phyloP scores from a whole-genome alignment of 441 rosid species.

The Arabidopsis lyrata region DNA sequence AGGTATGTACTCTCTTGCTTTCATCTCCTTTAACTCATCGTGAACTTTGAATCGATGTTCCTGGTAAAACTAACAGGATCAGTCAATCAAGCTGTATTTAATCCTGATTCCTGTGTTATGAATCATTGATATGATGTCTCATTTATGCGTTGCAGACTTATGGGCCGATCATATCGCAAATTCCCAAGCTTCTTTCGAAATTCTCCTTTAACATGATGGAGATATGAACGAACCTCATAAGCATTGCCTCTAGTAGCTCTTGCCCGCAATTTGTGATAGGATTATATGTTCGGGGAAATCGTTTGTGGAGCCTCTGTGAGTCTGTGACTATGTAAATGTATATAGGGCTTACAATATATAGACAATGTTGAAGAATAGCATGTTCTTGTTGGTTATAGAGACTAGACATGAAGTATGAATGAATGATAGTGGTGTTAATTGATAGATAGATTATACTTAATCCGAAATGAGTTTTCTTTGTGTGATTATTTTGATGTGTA shows the following conservation, averaged over 20 bases:
- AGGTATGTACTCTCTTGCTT: constrained; percentile 51
- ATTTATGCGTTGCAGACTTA: constrained; percentile 60
- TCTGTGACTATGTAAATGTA: constrained; percentile 2
- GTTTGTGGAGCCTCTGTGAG: background rate
- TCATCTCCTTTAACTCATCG: background rate
- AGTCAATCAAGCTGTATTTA: constrained; percentile 7
- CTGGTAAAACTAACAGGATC: background rate
- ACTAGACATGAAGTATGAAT: background rate
- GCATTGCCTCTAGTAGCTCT: constrained; percentile 2
- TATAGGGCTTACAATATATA: background rate
- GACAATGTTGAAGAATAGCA: background rate
- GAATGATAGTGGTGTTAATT: background rate
- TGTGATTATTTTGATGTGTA: background rate
- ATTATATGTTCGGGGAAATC: constrained; percentile 14
- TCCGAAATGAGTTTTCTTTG: background rate
- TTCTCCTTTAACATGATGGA: constrained; percentile 68
- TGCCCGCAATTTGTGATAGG: background rate
- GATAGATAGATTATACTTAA: background rate
- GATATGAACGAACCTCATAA: constrained; percentile 4
- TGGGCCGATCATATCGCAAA: constrained; percentile 73
- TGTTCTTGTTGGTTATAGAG: constrained; percentile 3
- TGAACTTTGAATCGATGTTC: background rate
- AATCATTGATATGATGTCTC: constrained; percentile 4
- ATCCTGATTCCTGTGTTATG: background rate
- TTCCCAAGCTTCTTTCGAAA: constrained; percentile 80